phyloP scores from a whole-genome alignment of 768 basidiomycete genomes.

The Lactifluus subvellereus region DNA sequence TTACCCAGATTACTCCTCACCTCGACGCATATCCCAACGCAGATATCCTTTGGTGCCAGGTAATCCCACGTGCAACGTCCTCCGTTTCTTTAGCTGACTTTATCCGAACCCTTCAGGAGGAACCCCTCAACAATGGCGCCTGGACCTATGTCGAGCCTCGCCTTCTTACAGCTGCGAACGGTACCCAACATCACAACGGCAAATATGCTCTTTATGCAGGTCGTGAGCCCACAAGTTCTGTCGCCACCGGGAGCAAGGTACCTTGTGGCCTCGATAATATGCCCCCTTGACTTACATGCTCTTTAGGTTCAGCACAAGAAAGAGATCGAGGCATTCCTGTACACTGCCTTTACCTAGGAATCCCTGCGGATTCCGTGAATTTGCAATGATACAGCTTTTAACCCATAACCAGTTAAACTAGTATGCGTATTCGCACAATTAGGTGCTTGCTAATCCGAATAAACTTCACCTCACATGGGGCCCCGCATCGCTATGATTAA shows the following conservation, averaged over 20 bases:
- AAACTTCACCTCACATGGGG: background rate
- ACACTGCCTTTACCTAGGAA: conserved; percentile 45
- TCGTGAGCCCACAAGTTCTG: conserved; percentile 84
- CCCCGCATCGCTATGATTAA: too few species aligned
- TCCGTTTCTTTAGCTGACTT: background rate
- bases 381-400: conserved; percentile 7
- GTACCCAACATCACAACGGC: conserved; percentile 85
- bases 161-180: conserved; percentile 86
- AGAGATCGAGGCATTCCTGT: conserved; percentile 75
- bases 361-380: background rate
- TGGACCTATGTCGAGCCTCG: conserved; percentile 96
- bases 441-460: conserved; percentile 6
- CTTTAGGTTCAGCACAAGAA: conserved; percentile 76
- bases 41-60: conserved; percentile 88
- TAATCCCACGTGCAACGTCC: conserved; percentile 28
- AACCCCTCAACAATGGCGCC: conserved; percentile 94
- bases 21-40: conserved; percentile 97
- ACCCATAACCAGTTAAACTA: conserved; percentile 4
- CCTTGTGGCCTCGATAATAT: conserved; percentile 20
- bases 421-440: background rate
- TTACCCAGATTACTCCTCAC: conserved; percentile 73
- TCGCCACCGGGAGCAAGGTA: conserved; percentile 90
- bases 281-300: background rate
- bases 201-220: conserved; percentile 93
- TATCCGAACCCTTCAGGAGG: conserved; percentile 48